These are phyloP conservation scores for Blastocystis sp. DNA, from an alignment of 352 stramenopile genomes.

Conservation along the genomic window DNA sequence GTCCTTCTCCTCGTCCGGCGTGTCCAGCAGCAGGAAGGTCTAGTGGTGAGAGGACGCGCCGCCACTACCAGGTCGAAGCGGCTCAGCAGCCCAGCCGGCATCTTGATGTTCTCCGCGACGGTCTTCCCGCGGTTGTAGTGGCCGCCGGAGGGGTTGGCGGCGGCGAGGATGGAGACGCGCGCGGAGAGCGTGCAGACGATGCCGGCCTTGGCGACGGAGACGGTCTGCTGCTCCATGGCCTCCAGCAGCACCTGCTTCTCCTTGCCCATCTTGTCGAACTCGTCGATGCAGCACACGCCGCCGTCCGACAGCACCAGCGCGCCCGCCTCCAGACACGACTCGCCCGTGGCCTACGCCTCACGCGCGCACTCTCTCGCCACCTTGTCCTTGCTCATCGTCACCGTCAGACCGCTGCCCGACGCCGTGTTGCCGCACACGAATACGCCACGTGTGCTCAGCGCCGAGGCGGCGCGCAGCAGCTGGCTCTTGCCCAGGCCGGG, in stretches of 20 bases:
- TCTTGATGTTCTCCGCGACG: slow-evolving; percentile 91
- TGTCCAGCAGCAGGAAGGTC: slow-evolving; percentile 83
- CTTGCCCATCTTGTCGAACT: slow-evolving; percentile 94
- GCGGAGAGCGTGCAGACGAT: slow-evolving; percentile 90
- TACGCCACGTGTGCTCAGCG: slow-evolving; percentile 85
- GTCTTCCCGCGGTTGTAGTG: slow-evolving; percentile 91
- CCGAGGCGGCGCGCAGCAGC: slow-evolving; percentile 72
- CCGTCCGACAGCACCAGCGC: slow-evolving; percentile 84
- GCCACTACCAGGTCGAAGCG: slow-evolving; percentile 94
- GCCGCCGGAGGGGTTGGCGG: slow-evolving; percentile 91
- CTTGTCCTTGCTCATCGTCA: slow-evolving; percentile 89
- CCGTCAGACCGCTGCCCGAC: slow-evolving; percentile 89
- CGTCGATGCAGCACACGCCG: slow-evolving; percentile 93
- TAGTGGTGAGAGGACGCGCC: neutral
- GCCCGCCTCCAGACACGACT: slow-evolving; percentile 73
- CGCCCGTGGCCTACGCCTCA: slow-evolving; percentile 73
- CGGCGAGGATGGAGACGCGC: slow-evolving; percentile 89
- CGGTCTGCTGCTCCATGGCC: slow-evolving; percentile 94
- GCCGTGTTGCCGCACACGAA: slow-evolving; percentile 95
- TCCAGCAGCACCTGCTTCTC: slow-evolving; percentile 88
- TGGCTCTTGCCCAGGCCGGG: slow-evolving; percentile 88
- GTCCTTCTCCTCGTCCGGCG: slow-evolving; percentile 86
- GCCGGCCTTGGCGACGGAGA: slow-evolving; percentile 85
- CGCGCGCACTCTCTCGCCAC: slow-evolving; percentile 83
- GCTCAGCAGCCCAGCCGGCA: slow-evolving; percentile 89